Evolutionary conservation across 768 basidiomycete genomes (phyloP).

Genomic region (Boletus tomentosulus): DNA sequence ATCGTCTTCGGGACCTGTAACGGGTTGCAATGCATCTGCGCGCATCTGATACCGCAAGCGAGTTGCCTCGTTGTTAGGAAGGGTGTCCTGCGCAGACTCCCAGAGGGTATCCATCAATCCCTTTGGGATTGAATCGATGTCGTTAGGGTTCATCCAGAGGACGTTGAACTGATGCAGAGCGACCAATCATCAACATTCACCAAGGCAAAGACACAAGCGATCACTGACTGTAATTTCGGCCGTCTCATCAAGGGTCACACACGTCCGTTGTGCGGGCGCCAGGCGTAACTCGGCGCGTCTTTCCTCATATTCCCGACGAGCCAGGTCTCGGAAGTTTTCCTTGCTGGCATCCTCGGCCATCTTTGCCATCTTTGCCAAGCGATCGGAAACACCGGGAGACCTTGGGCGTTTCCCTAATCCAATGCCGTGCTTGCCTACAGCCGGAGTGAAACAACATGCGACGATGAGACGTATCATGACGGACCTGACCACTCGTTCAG

Average conservation of each 20-base stretch:
- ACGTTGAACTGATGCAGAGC: conserved; percentile 63
- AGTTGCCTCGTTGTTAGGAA: conserved; percentile 28
- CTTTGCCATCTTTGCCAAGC: conserved; percentile 70
- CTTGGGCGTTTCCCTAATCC: conserved; percentile 63
- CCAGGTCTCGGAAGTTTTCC: conserved; percentile 63
- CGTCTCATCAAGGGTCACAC: conserved; percentile 69
- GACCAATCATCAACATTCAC: conserved; percentile 5
- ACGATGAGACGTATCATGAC: conserved; percentile 19
- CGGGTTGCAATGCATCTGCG: conserved; percentile 61
- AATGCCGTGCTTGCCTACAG: conserved; percentile 73
- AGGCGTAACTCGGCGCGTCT: conserved; percentile 69
- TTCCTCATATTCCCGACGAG: conserved; percentile 71
- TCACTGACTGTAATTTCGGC: conserved; percentile 49
- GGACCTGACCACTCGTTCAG: conserved; percentile 80
- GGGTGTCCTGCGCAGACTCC: conserved; percentile 32
- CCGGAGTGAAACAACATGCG: conserved; percentile 6
- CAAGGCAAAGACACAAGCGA: background rate
- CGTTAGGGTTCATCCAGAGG: conserved; percentile 69
- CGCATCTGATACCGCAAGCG: conserved; percentile 74
- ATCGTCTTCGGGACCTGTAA: conserved; percentile 34
- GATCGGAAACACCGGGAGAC: conserved; percentile 60
- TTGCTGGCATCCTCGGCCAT: conserved; percentile 50
- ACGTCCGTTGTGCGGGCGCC: conserved; percentile 69
- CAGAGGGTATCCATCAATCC: conserved; percentile 57
- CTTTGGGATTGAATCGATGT: conserved; percentile 60